These are phyloP conservation scores for Penicillium sp. DNA, from an alignment of 2,329 filamentous ascomycete genomes.

Conservation along the genomic window DNA sequence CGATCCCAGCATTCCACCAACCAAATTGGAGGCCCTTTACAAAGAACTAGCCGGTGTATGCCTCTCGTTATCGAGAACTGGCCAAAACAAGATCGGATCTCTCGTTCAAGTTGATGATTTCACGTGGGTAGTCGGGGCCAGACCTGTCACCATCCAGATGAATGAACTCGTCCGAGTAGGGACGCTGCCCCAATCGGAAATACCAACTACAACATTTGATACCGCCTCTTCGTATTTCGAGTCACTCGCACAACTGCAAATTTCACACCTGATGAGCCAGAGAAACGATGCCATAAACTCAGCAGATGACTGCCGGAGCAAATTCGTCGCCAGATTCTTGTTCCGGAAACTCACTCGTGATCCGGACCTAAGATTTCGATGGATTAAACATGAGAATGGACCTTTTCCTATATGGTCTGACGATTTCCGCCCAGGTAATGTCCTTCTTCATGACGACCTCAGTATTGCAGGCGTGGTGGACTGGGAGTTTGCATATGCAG, in stretches of 20 bases:
- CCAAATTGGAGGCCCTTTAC: slow-evolving; percentile 30
- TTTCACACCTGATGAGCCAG: slow-evolving; percentile 44
- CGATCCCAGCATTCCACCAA: slow-evolving; percentile 6
- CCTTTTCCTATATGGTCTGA: slow-evolving; percentile 29
- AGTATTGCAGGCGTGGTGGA: slow-evolving; percentile 22
- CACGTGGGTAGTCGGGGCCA: slow-evolving; percentile 26
- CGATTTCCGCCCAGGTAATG: slow-evolving; percentile 22
- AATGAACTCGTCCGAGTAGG: slow-evolving; percentile 39
- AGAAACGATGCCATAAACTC: slow-evolving; percentile 40
- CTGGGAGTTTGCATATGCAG: slow-evolving; percentile 23
- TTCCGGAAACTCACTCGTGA: slow-evolving; percentile 25
- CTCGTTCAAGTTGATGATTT: slow-evolving; percentile 29
- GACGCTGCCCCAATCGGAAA: slow-evolving; percentile 19
- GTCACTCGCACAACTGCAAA: slow-evolving; percentile 45
- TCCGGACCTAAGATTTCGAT: slow-evolving; percentile 12
- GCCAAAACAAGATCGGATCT: slow-evolving; percentile 44
- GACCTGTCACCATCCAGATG: slow-evolving; percentile 48
- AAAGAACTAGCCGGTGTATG: slow-evolving; percentile 44
- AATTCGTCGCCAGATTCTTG: slow-evolving; percentile 23
- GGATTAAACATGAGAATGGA: slow-evolving; percentile 17
- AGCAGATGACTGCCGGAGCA: slow-evolving; percentile 23
- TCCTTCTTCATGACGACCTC: slow-evolving; percentile 11
- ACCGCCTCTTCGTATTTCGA: slow-evolving; percentile 41
- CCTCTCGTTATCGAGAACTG: slow-evolving; percentile 39
- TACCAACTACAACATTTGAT: slow-evolving; percentile 23